Conservation (phyloP, 2,329 filamentous ascomycete genomes). For the Zasmidium citrigriseum region DNA sequence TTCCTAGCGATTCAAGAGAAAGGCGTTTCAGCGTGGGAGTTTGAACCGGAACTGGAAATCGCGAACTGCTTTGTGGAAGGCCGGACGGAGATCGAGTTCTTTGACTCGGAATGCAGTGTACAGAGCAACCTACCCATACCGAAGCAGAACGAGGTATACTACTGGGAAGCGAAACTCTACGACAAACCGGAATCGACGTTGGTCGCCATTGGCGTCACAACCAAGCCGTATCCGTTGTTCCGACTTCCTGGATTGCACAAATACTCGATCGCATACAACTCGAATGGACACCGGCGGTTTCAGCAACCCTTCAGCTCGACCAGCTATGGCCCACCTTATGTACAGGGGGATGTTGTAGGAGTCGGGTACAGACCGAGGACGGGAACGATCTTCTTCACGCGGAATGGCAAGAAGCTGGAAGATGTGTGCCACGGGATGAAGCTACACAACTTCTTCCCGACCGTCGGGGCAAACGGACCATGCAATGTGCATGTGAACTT, state of each 20-base stretch:
- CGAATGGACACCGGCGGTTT: constrained; percentile 79
- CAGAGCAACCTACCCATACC: constrained; percentile 95
- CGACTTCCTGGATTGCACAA: constrained; percentile 92
- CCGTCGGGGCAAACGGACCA: constrained; percentile 92
- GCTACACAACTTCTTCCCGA: constrained; percentile 94
- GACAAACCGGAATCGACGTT: constrained; percentile 90
- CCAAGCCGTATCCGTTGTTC: constrained; percentile 95
- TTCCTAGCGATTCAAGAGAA: constrained; percentile 99
- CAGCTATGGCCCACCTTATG: constrained; percentile 77
- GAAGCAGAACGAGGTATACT: constrained; percentile 99
- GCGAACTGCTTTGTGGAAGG: constrained; percentile 98
- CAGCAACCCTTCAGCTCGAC: constrained; percentile 88
- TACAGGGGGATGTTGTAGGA: constrained; percentile 94
- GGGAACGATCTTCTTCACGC: constrained; percentile 94
- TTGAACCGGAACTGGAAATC: constrained; percentile 97
- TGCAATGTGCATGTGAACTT: constrained; percentile 95
- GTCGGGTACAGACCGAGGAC: constrained; percentile 93
- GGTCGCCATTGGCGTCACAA: constrained; percentile 90
- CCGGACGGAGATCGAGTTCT: constrained; percentile 97
- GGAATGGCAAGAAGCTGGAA: constrained; percentile 95
- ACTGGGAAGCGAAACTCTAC: constrained; percentile 99
- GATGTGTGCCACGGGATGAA: constrained; percentile 93
- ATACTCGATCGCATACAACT: constrained; percentile 87
- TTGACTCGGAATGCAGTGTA: constrained; percentile 95
- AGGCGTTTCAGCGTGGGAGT: constrained; percentile 99